Evolutionary conservation across 202 grass and related monocot genomes (phyloP).

Genomic region (Elaeis oleifera): DNA sequence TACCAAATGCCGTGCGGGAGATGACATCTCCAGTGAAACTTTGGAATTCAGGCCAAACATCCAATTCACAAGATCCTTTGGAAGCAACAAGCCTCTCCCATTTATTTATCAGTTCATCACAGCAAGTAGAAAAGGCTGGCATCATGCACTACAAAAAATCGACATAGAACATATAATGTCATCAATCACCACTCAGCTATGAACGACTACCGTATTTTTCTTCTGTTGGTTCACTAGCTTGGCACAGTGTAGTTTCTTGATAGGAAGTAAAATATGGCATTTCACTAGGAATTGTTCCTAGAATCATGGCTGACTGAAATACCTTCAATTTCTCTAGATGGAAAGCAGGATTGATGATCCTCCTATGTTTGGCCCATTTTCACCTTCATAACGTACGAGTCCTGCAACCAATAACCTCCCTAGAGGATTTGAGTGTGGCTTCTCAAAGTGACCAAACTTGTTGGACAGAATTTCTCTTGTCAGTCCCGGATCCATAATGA

Average conservation of each 20-base stretch:
- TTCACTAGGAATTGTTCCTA: too few relatives aligned
- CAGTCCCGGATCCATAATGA: slow-evolving; percentile 44
- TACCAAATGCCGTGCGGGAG: slow-evolving; percentile 62
- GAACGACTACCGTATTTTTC: too few relatives aligned
- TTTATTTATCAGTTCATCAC: slow-evolving; percentile 37
- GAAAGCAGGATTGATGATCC: slow-evolving; percentile 78
- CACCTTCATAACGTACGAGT: slow-evolving; percentile 38
- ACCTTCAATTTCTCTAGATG: slow-evolving; percentile 77
- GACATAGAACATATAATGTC: too few relatives aligned
- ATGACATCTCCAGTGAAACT: slow-evolving; percentile 63
- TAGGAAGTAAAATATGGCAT: too few relatives aligned
- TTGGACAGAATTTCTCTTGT: slow-evolving; percentile 52
- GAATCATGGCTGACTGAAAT: not conserved
- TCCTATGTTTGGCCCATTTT: slow-evolving; percentile 77
- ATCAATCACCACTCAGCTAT: too few relatives aligned
- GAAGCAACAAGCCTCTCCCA: slow-evolving; percentile 38
- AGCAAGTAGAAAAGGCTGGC: slow-evolving; percentile 57
- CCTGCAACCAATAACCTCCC: slow-evolving; percentile 25
- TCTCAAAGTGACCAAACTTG: slow-evolving; percentile 55
- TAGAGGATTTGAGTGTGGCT: slow-evolving; percentile 18
- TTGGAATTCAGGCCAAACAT: slow-evolving; percentile 58
- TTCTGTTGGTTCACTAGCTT: too few relatives aligned
- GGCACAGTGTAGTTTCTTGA: too few relatives aligned
- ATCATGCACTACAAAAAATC: slow-evolving; percentile 39
- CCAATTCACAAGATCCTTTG: slow-evolving; percentile 38